Conservation (phyloP, 306 rosid species). For the Casuarina glauca region DNA sequence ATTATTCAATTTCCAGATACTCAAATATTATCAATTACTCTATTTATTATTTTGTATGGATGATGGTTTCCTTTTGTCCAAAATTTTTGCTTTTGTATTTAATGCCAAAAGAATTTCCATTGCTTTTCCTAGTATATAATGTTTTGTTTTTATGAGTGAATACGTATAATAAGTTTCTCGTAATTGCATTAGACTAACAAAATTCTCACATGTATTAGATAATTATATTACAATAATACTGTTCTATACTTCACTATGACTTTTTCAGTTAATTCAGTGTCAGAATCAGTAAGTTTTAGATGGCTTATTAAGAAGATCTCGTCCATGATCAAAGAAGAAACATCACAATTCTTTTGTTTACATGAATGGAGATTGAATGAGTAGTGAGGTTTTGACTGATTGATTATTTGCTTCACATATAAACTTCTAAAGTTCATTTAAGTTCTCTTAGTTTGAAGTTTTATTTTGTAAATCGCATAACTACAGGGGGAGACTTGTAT, state of each 20-base stretch:
- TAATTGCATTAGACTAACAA: neutral
- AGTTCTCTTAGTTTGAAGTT: slow-evolving; percentile 21
- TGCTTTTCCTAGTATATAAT: neutral
- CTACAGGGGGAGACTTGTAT: slow-evolving; percentile 56
- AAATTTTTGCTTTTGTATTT: neutral
- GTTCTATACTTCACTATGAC: neutral
- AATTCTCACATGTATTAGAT: neutral
- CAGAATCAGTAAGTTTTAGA: neutral
- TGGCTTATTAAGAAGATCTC: neutral
- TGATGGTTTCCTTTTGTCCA: neutral
- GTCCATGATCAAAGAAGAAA: slow-evolving; percentile 1
- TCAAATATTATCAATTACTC: neutral
- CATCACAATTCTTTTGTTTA: neutral
- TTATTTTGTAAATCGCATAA: slow-evolving; percentile 19
- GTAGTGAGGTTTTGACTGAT: neutral
- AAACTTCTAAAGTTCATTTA: slow-evolving; percentile 2
- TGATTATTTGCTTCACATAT: neutral
- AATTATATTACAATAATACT: neutral
- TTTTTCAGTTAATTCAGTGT: neutral
- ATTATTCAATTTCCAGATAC: neutral
- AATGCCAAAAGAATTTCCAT: neutral
- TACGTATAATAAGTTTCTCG: neutral
- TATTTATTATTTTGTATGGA: neutral
- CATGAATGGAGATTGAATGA: neutral
- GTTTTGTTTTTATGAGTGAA: too few species aligned